Percentiles rank a stretch among this genome's conserved stretches.
Conservation (phyloP, 2,329 filamentous ascomycete genomes). For the Lasiodiplodia sp. region DNA sequence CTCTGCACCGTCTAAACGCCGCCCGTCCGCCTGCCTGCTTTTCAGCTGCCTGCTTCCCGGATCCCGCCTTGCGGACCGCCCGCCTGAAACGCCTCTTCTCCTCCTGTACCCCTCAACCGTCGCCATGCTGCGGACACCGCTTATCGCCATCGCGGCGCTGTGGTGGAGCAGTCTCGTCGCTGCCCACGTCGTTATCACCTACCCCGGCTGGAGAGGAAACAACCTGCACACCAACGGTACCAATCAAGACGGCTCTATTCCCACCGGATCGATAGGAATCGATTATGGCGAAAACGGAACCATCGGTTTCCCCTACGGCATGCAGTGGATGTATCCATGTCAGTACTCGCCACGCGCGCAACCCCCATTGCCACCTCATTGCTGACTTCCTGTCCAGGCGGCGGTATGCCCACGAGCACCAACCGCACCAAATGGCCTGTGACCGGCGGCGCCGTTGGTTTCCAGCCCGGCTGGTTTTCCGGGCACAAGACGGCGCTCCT, state of each 20-base stretch:
- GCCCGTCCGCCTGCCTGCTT: background rate
- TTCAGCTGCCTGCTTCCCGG: slow-evolving; percentile 14
- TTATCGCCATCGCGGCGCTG: slow-evolving; percentile 20
- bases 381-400: slow-evolving; percentile 64
- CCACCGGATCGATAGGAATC: slow-evolving; percentile 54
- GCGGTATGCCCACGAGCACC: slow-evolving; percentile 75
- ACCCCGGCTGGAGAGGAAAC: slow-evolving; percentile 87
- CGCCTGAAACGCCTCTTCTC: slow-evolving; percentile 9
- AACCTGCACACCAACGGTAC: slow-evolving; percentile 80
- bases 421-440: slow-evolving; percentile 95
- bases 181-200: slow-evolving; percentile 84
- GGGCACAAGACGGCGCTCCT: slow-evolving; percentile 83
- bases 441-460: slow-evolving; percentile 81
- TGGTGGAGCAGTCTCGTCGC: slow-evolving; percentile 54
- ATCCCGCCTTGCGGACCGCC: slow-evolving; percentile 14
- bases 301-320: slow-evolving; percentile 76
- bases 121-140: slow-evolving; percentile 19
- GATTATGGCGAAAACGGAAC: slow-evolving; percentile 49
- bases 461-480: slow-evolving; percentile 96
- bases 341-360: slow-evolving; percentile 50
- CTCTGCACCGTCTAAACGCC: slow-evolving; percentile 23
- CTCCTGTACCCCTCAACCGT: background rate
- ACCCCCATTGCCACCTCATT: background rate
- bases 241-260: slow-evolving; percentile 48
- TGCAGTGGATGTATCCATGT: slow-evolving; percentile 98